These are phyloP conservation scores for Oenanthe javanica DNA, from an alignment of 140 eudicot species.

Conservation along the genomic window DNA sequence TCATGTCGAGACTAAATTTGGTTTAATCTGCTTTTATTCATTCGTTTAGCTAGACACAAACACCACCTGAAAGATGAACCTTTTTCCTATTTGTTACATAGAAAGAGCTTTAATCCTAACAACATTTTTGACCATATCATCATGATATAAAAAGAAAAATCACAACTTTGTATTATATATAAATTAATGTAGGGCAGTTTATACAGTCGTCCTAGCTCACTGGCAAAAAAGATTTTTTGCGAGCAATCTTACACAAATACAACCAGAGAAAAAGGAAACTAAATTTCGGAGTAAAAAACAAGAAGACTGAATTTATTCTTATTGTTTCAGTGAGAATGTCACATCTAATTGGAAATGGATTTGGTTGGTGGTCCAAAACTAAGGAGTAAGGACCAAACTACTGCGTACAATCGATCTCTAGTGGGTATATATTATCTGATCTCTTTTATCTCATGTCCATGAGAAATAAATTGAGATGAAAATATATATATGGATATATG, in stretches of 20 bases:
- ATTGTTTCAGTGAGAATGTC: conserved; percentile 11
- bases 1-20: neutral
- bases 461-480: neutral
- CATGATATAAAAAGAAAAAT: neutral
- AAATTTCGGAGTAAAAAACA: conserved; percentile 16
- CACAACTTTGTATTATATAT: neutral
- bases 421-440: neutral
- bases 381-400: conserved; percentile 8
- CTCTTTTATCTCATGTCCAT: neutral
- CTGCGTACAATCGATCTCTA: neutral
- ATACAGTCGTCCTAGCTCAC: neutral
- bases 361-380: conserved; percentile 11
- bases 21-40: neutral
- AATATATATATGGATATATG: too few relatives aligned
- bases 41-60: neutral
- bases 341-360: conserved; percentile 12
- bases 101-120: neutral
- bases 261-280: neutral
- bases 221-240: neutral
- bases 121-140: neutral
- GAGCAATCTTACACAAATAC: neutral
- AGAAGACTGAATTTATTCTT: neutral
- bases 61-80: neutral
- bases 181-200: too few relatives aligned
- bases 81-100: neutral